Evolutionary conservation across 2,329 filamentous ascomycete species (phyloP).

Genomic region (Chaetothyriales sp.): DNA sequence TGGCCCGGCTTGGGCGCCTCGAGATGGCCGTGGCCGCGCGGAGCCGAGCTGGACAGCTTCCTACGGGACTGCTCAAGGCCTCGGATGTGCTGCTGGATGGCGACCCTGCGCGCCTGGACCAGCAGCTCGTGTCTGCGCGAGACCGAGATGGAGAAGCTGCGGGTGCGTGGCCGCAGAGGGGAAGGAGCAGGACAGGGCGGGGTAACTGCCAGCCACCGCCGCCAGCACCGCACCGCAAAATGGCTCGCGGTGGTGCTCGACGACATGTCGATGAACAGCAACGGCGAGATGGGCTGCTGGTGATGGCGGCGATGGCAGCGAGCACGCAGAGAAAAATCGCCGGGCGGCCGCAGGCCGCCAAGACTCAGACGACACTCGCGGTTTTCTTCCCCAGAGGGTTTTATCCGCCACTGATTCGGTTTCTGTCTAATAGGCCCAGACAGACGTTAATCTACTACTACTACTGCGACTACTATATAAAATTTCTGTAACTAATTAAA

Average conservation of each 20-base stretch:
- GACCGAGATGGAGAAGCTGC: slow-evolving; percentile 18
- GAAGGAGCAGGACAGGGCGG: background rate
- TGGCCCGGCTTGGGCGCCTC: slow-evolving; percentile 76
- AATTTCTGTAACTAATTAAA: no score
- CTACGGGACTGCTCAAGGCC: slow-evolving; percentile 25
- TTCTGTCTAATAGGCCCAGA: no score
- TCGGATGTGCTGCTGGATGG: slow-evolving; percentile 13
- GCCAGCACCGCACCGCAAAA: background rate
- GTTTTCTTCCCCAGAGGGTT: no score
- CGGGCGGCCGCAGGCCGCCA: no score
- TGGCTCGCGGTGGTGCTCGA: background rate
- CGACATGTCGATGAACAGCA: background rate
- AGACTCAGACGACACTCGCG: no score
- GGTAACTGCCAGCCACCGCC: background rate
- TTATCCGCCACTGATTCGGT: no score
- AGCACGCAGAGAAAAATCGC: no score
- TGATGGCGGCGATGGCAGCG: no score
- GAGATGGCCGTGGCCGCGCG: slow-evolving; percentile 61
- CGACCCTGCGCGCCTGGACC: slow-evolving; percentile 10
- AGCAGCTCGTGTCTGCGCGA: slow-evolving; percentile 17
- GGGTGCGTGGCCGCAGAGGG: slow-evolving; percentile 14
- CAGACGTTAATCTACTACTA: no score
- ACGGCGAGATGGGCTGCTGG: background rate
- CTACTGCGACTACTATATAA: no score
- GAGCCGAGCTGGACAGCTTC: slow-evolving; percentile 52